Base-by-base conservation (phyloP, 75 land plant genomes). In the Selaginella tamariscina region DNA sequence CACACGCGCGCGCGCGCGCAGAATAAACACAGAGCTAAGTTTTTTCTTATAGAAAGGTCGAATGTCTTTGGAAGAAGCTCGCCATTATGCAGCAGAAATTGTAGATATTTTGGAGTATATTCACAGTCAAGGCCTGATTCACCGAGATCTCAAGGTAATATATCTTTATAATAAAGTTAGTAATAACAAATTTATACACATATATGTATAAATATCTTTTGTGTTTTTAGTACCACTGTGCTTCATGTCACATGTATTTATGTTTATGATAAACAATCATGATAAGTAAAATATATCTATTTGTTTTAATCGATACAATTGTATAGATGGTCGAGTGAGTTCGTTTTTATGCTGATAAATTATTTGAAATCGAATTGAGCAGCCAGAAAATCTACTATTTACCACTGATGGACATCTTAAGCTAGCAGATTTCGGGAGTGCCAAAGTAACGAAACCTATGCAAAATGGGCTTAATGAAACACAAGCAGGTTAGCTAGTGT, bases 361-460 rank as follows among this genome's bases (percentile, higher is more conserved):
- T 5, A 5, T 39, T 39, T 39, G 49, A 39, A 5, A 39, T 39
- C 49, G 49, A 39, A 39, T 39, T 39, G 49, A 70, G 64, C 97
- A 95, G 99, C 99, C 99, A 63, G 97, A 95, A 74, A 95, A 95
- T 70, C 49, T 95, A 66, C 83, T 94, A 31, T 79, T 94, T 32
- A 87, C 91, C 32, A 59, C 81, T 30, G 91, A 94, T 74, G 98
- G 98, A 23, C 98, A 95, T 72, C 76, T 95, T 0, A 95, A 95
- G 71, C 73, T 95, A 73, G 92, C 87, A 55, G 99, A 95, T 71
- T 91, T 91, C 74, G 99, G 99, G 11, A 95, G 99, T 73, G 92
- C 94, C 29, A 95, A 95, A 72, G 82, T 84, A 68, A 81, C 82
- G 73, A 82, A 79, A 65, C 85, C 85, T 9, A 2, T 59, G 8